Evolutionary conservation across 768 basidiomycete species (phyloP), one percentile per base, ranked within the genome.

Genomic region (Mycena sanguinolenta): DNA sequence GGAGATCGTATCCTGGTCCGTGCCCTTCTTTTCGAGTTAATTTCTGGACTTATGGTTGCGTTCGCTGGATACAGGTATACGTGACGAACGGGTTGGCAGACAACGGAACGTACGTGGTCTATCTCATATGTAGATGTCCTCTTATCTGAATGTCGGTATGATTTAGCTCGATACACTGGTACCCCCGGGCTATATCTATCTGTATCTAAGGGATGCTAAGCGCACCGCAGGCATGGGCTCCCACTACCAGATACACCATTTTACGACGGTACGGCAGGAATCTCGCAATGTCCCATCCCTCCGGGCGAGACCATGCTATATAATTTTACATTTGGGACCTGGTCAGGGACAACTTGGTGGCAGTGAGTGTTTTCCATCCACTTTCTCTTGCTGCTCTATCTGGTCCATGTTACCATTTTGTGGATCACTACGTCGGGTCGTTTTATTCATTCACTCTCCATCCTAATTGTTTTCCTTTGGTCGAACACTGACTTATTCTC

Each of bases 251-350:
- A 44, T 4, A 87, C 87, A 1, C 83, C 84, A 65, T 86, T 80
- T 69, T 86, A 84, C 73, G 87, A 88, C 61, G 87, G 87, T 2
- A 82, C 85, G 0, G 77, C 75, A 10, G 83, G 82, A 12, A 80
- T 88, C 52, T 85, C 87, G 1, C 83, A 88, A 72, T 88, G 88
- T 71, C 84, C 85, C 13, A 88, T 88, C 38, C 87, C 87, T n/a
- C 82, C 87, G 4, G 86, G 86, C 27, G 77, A 81, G 72, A 83
- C 82, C 61, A 42, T 67, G 74, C 76, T 79, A 1, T 83, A 82
- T 70, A 82, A 76, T 57, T 87, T 84, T 63, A 83, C 83, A 7
- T 74, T 87, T 46, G 82, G 83, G 23, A 79, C 80, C 17, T 86
- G 82, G 72, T 81, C 79, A 0, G 86, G 86, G 1, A 85, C 85